Evolutionary conservation across 1,284 basidiomycete species (phyloP).

Genomic region (Cryptococcus sp.): DNA sequence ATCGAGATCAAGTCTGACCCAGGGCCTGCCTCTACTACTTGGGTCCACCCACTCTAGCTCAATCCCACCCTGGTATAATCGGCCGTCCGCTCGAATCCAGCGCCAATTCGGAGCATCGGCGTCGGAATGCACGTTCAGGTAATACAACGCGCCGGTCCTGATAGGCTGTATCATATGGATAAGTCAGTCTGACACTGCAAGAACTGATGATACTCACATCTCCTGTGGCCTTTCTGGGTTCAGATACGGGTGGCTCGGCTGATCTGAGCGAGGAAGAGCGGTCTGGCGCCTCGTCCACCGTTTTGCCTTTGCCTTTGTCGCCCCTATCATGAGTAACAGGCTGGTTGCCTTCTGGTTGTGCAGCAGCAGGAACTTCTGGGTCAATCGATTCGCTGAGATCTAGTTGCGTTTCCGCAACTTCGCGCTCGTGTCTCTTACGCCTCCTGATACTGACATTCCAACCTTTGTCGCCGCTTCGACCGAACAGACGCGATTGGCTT

Average conservation of each 20-base stretch:
- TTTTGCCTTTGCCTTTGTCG: conserved; percentile 1
- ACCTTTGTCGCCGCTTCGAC: conserved; percentile 36
- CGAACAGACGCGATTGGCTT: conserved; percentile 29
- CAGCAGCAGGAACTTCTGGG: not conserved
- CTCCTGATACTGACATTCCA: conserved; percentile 67
- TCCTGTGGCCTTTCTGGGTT: conserved; percentile 38
- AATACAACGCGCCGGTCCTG: conserved; percentile 79
- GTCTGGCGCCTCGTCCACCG: conserved; percentile 32
- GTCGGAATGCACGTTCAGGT: conserved; percentile 76
- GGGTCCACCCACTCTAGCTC: conserved; percentile 78
- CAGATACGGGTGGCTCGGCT: conserved; percentile 52
- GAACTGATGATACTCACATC: conserved; percentile 56
- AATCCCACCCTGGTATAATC: conserved; percentile 75
- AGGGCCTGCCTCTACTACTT: conserved; percentile 67
- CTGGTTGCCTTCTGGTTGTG: not conserved
- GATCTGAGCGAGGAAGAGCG: conserved; percentile 35
- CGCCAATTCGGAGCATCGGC: conserved; percentile 64
- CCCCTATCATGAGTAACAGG: not conserved
- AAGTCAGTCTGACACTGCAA: conserved; percentile 2
- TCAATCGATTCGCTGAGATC: not conserved
- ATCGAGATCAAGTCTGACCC: conserved; percentile 76
- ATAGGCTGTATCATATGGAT: conserved; percentile 62
- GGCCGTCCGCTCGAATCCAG: conserved; percentile 81
- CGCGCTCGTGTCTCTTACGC: conserved; percentile 55
- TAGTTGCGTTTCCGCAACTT: conserved; percentile 35